phyloP scores from a whole-genome alignment of 1,284 basidiomycete genomes.

The Golubevia sp. region DNA sequence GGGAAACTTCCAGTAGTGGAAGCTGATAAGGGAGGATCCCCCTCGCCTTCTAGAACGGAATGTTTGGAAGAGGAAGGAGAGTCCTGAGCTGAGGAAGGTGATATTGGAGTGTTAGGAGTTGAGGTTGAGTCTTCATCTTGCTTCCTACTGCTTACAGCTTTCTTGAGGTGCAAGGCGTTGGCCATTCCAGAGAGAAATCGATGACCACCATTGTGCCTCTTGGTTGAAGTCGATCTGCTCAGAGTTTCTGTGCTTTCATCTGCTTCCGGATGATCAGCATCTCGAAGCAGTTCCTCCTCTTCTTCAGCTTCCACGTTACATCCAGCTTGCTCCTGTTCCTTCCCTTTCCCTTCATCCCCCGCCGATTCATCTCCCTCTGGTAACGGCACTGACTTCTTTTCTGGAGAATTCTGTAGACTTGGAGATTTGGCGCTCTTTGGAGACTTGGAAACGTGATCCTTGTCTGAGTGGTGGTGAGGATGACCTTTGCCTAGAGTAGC shows the following conservation, averaged over 20 bases:
- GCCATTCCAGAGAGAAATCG: not conserved
- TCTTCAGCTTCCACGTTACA: not conserved
- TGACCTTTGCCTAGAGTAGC: conserved; percentile 3
- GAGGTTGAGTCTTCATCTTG: not conserved
- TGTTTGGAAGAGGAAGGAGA: no score
- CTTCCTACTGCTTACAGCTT: no score
- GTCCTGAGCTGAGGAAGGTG: not conserved
- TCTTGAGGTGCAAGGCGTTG: not conserved
- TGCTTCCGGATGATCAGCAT: not conserved
- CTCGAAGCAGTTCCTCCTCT: conserved; percentile 1
- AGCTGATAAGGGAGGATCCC: not conserved
- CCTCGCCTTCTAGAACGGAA: no score
- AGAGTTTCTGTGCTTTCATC: not conserved
- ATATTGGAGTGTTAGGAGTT: not conserved
- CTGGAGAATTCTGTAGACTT: not conserved
- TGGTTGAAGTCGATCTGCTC: conserved; percentile 17
- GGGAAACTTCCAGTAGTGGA: not conserved
- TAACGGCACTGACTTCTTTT: not conserved
- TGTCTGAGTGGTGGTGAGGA: conserved; percentile 1
- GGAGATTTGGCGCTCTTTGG: not conserved
- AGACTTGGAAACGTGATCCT: not conserved
- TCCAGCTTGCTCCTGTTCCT: not conserved
- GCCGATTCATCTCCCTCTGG: not conserved
- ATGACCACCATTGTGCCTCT: conserved; percentile 9
- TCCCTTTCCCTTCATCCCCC: not conserved